Evolutionary conservation across 371 early-diverging fungal genomes (phyloP).

Genomic region (Capillidium rhysosporum): DNA sequence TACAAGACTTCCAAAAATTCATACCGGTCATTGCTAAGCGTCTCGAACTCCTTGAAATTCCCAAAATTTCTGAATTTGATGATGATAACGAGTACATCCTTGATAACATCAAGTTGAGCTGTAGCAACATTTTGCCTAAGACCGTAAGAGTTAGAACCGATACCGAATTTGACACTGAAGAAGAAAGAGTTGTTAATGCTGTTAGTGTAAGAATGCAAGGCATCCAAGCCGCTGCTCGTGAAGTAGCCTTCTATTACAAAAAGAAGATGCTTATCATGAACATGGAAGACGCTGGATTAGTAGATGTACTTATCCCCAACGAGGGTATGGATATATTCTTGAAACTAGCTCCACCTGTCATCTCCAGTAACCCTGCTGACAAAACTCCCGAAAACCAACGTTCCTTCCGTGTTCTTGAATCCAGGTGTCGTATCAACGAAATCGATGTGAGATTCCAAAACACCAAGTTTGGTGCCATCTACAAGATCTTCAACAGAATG

Average conservation of each 20-base stretch:
- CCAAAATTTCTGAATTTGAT: slow-evolving; percentile 14
- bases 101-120: slow-evolving; percentile 20
- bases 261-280: slow-evolving; percentile 12
- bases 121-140: slow-evolving; percentile 16
- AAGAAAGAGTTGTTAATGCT: slow-evolving; percentile 12
- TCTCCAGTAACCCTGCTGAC: slow-evolving; percentile 6
- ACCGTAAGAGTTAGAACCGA: slow-evolving; percentile 16
- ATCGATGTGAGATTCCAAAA: slow-evolving; percentile 2
- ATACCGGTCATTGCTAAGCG: slow-evolving; percentile 16
- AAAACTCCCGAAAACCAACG: slow-evolving; percentile 11
- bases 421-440: neutral
- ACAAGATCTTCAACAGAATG: slow-evolving; percentile 17
- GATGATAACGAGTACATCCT: slow-evolving; percentile 16
- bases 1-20: slow-evolving; percentile 17
- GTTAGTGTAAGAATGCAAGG: slow-evolving; percentile 7
- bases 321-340: slow-evolving; percentile 12
- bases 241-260: slow-evolving; percentile 15
- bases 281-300: slow-evolving; percentile 9
- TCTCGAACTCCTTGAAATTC: slow-evolving; percentile 16
- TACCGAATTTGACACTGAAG: slow-evolving; percentile 14
- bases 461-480: slow-evolving; percentile 9
- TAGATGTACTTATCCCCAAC: slow-evolving; percentile 8
- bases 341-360: slow-evolving; percentile 4
- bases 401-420: neutral
- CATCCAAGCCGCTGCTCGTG: slow-evolving; percentile 13